Evolutionary conservation across 768 basidiomycete species (phyloP).

Genomic region (Trametes cinnabarina): DNA sequence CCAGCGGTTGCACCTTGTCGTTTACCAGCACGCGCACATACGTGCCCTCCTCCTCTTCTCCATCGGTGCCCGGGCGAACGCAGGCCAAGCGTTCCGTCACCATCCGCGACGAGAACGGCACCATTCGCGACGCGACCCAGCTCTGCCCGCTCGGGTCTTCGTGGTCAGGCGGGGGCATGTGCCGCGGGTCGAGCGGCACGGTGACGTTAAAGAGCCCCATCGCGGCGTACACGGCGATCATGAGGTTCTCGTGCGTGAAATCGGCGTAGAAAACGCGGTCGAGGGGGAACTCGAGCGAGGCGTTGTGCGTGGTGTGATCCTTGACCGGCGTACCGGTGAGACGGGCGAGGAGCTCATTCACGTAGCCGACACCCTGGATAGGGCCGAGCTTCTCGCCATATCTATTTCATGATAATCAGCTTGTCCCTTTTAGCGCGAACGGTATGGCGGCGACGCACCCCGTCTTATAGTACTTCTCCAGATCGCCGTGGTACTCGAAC

Average conservation of each 20-base stretch:
- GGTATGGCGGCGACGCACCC: constrained; percentile 44
- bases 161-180: background rate
- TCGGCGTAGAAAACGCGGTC: constrained; percentile 62
- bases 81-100: constrained; percentile 69
- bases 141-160: background rate
- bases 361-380: constrained; percentile 82
- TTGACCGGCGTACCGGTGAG: constrained; percentile 60
- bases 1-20: constrained; percentile 61
- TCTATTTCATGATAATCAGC: constrained; percentile 43
- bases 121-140: constrained; percentile 60
- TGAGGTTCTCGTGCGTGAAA: constrained; percentile 85
- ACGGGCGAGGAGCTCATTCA: constrained; percentile 86
- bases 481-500: constrained; percentile 69
- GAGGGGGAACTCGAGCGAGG: constrained; percentile 78
- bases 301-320: constrained; percentile 75
- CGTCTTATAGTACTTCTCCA: constrained; percentile 77
- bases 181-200: constrained; percentile 20
- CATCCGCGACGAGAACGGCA: constrained; percentile 75
- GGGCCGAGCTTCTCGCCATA: constrained; percentile 68
- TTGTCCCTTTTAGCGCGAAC: no score
- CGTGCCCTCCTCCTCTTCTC: constrained; percentile 2
- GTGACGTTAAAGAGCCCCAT: constrained; percentile 41
- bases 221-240: constrained; percentile 72
- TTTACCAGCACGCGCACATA: constrained; percentile 78
- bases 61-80: constrained; percentile 15